Base-by-base conservation (phyloP, 2,329 filamentous ascomycete species). In the Diaporthe sp. region DNA sequence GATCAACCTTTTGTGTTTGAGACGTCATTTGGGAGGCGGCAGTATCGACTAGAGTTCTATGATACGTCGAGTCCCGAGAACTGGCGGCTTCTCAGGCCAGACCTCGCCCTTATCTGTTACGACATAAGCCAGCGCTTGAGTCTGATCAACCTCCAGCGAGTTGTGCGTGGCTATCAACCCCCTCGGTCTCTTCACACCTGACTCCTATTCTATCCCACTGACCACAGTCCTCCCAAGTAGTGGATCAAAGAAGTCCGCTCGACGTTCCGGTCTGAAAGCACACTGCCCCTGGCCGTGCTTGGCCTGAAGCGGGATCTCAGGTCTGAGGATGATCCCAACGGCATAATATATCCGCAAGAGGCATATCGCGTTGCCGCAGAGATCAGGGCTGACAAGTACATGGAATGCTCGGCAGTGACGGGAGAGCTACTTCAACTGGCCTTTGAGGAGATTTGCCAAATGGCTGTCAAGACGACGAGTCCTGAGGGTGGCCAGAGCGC, bases 1-100 rank as follows among this genome's bases (percentile, higher is more conserved):
- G 86, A 92, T 78, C 91, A 92, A 81, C 91, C 91, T 0, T 92
- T 89, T 78, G 81, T 89, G 51, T 91, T 92, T 78, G 87, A 91
- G 73, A 83, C 91, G 73, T 83, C 82, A 70, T 85, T 86, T 53
- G 83, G 84, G 77, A 86, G 83, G 59, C 79, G 83, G 17, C 81
- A 83, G 12, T 90, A 88, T 78, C 85, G 88, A 35, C 85, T 92
- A 76, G 88, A 91, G 78, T 91, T 92, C 78, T 88, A 87, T 76
- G 91, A 92, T 79, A 92, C 90, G 1, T 86, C 88, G 12, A 86
- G 85, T 77, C 89, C 90, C 6, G 87, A 89, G 32, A 88, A 86
- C 79, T 92, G 91, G 91, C 86, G 84, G 61, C 82, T 88, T n/a
- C 82, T 92, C 25, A 85, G 85, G 19, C 91, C 91, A 0, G 87